Conservation (phyloP, 225 moss, liverwort and hornwort genomes). For the Polytrichum commune region DNA sequence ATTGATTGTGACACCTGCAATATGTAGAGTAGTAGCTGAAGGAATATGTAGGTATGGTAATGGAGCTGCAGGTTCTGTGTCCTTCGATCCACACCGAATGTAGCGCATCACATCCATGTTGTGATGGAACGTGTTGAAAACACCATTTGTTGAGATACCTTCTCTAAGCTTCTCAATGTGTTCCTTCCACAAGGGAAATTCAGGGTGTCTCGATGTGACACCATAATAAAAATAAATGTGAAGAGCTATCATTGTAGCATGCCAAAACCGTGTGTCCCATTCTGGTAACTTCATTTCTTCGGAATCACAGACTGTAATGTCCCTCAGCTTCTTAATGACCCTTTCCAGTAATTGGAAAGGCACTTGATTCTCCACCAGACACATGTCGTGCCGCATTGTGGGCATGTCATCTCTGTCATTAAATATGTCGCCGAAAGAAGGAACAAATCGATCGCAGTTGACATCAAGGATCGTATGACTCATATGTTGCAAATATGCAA, state of each 20-base stretch:
- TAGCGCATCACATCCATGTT: not conserved
- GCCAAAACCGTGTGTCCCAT: too few relatives aligned
- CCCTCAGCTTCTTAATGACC: not conserved
- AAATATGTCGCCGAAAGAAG: not conserved
- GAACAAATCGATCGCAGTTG: not conserved
- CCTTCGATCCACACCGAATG: not conserved
- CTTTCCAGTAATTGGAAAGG: not conserved
- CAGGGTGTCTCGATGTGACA: too few relatives aligned
- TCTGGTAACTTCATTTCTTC: too few relatives aligned
- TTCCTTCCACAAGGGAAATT: too few relatives aligned
- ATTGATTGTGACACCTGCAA: conserved; percentile 1
- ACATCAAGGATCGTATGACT: not conserved
- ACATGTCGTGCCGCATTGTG: not conserved
- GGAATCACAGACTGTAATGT: too few relatives aligned
- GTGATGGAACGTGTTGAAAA: not conserved
- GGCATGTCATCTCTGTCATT: not conserved
- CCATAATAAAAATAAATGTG: too few relatives aligned
- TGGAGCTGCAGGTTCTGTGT: not conserved
- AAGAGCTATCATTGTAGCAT: too few relatives aligned
- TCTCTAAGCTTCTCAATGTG: not conserved
- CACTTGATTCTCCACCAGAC: not conserved
- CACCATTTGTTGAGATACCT: not conserved
- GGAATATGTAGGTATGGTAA: not conserved
- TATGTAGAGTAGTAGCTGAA: not conserved
- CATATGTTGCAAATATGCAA: not conserved